Evolutionary conservation across 2,329 filamentous ascomycete species (phyloP).

Genomic region (Cadophora malorum): DNA sequence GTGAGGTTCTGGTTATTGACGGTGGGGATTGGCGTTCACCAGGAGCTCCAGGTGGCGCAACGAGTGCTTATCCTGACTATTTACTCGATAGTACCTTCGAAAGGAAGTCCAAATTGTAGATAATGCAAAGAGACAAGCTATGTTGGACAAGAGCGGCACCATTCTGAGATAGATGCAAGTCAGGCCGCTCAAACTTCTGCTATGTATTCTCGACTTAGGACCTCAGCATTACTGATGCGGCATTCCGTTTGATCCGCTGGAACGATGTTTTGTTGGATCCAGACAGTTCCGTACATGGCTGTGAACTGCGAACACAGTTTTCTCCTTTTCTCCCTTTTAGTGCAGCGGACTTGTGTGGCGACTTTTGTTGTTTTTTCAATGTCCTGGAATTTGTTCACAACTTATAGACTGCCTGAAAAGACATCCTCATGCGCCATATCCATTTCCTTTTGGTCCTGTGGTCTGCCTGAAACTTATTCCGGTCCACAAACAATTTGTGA

Average conservation of each 20-base stretch:
- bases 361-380: too few species aligned
- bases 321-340: too few species aligned
- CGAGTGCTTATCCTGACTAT: constrained; percentile 41
- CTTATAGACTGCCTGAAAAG: too few species aligned
- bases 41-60: constrained; percentile 30
- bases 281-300: too few species aligned
- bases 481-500: too few species aligned
- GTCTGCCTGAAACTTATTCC: too few species aligned
- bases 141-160: neutral
- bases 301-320: too few species aligned
- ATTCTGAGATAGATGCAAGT: neutral
- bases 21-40: constrained; percentile 49
- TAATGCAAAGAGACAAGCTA: neutral
- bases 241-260: neutral
- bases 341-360: too few species aligned
- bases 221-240: neutral
- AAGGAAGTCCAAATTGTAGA: constrained; percentile 28
- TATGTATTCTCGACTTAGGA: neutral
- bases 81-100: constrained; percentile 38
- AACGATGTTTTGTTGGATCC: too few species aligned
- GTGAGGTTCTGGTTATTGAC: constrained; percentile 78
- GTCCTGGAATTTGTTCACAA: too few species aligned
- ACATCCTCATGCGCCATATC: too few species aligned
- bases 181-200: neutral
- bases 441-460: too few species aligned